Percentiles rank a stretch among this genome's conserved stretches.
These are phyloP conservation scores for Mrakia frigida DNA, from an alignment of 768 basidiomycete species.

Conservation along the genomic window DNA sequence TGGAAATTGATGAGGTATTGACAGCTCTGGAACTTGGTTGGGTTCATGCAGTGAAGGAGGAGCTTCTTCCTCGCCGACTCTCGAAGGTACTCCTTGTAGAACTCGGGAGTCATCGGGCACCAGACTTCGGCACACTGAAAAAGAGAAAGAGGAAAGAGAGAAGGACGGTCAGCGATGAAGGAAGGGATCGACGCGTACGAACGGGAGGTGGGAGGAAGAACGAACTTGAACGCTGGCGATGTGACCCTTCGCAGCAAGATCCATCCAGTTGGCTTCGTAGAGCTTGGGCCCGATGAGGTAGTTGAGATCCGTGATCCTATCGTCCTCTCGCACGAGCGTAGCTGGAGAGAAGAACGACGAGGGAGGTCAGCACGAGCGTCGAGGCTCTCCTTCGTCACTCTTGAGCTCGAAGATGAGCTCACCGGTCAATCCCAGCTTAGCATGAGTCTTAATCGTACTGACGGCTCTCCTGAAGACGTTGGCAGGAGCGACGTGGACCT, in stretches of 20 bases:
- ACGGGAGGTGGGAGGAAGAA: conserved; percentile 11
- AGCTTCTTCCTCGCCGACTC: conserved; percentile 90
- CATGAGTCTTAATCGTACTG: conserved; percentile 97
- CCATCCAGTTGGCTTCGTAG: conserved; percentile 99
- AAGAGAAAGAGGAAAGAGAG: not conserved
- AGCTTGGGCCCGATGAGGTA: conserved; percentile 99
- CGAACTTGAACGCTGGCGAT: conserved; percentile 98
- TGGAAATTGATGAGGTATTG: conserved; percentile 98
- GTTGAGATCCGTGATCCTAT: conserved; percentile 96
- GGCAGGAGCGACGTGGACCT: conserved; percentile 98
- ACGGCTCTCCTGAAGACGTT: conserved; percentile 98
- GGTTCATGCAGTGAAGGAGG: conserved; percentile 98
- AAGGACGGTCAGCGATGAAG: not conserved
- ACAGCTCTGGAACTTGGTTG: conserved; percentile 97
- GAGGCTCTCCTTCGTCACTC: not conserved
- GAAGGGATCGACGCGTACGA: conserved; percentile 35
- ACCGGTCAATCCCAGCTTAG: conserved; percentile 96
- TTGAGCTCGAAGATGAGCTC: conserved; percentile 34
- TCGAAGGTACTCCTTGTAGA: conserved; percentile 93
- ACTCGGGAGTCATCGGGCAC: conserved; percentile 99
- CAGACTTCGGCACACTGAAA: conserved; percentile 94
- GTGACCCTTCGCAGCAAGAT: conserved; percentile 96
- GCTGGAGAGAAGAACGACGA: conserved; percentile 50
- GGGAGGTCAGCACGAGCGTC: not conserved
- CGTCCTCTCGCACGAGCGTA: conserved; percentile 96